Evolutionary conservation across 352 stramenopile species (phyloP).

Genomic region (Globisporangium barbulae): DNA sequence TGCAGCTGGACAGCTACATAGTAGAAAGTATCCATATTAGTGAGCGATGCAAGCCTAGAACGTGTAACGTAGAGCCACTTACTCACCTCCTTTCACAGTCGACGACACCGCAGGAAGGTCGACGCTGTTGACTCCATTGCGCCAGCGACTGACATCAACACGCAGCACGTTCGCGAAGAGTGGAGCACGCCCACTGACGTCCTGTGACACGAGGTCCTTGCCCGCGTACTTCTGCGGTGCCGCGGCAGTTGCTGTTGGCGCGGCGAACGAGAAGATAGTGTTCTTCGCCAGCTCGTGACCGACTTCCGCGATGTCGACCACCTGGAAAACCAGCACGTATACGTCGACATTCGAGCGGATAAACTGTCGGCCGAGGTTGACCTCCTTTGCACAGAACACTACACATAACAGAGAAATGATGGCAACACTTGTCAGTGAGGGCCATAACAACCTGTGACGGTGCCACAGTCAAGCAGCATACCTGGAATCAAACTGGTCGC

Average conservation of each 20-base stretch:
- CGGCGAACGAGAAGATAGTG: slow-evolving; percentile 36
- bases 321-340: slow-evolving; percentile 55
- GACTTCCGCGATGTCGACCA: slow-evolving; percentile 57
- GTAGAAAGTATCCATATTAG: neutral
- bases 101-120: slow-evolving; percentile 50
- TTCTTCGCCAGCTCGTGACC: slow-evolving; percentile 32
- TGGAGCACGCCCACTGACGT: slow-evolving; percentile 29
- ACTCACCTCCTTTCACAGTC: slow-evolving; percentile 47
- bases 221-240: slow-evolving; percentile 24
- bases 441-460: neutral
- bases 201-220: slow-evolving; percentile 42
- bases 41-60: neutral
- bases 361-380: slow-evolving; percentile 44
- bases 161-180: slow-evolving; percentile 69
- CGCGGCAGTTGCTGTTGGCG: slow-evolving; percentile 10
- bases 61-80: neutral
- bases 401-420: slow-evolving; percentile 1
- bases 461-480: slow-evolving; percentile 1
- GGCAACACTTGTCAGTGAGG: neutral
- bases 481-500: slow-evolving; percentile 60
- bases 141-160: slow-evolving; percentile 39
- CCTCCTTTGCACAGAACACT: slow-evolving; percentile 63
- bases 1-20: slow-evolving; percentile 19
- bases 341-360: slow-evolving; percentile 38
- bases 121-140: slow-evolving; percentile 44